phyloP scores from a whole-genome alignment of 305 asterid species.

The Caryopteris hybrid region DNA sequence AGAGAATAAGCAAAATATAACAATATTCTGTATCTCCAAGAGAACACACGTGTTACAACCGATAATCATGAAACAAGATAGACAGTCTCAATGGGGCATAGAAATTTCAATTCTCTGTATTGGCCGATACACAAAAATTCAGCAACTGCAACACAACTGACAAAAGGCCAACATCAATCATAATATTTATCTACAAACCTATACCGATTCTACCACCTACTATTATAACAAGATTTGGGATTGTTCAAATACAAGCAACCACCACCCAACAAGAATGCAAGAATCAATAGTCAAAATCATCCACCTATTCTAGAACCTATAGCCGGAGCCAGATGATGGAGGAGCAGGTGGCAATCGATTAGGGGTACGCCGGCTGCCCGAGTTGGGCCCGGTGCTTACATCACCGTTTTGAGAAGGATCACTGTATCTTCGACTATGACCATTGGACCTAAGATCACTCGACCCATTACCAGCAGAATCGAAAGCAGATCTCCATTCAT shows the following conservation, averaged over 20 bases:
- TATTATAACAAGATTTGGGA: slow-evolving; percentile 26
- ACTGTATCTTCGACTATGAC: slow-evolving; percentile 73
- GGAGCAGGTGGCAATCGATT: slow-evolving; percentile 51
- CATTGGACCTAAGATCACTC: slow-evolving; percentile 60
- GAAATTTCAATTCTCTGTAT: slow-evolving; percentile 6
- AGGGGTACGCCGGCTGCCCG: slow-evolving; percentile 89
- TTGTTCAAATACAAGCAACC: slow-evolving; percentile 20
- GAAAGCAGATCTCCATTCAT: slow-evolving; percentile 96
- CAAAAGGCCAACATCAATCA: slow-evolving; percentile 14
- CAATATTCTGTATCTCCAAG: neutral
- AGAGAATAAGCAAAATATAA: neutral
- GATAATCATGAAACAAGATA: neutral
- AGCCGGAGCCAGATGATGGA: slow-evolving; percentile 29
- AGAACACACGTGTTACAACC: slow-evolving; percentile 2
- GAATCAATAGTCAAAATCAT: slow-evolving; percentile 18
- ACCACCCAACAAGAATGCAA: slow-evolving; percentile 32
- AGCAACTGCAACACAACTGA: slow-evolving; percentile 16
- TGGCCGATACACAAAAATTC: slow-evolving; percentile 28
- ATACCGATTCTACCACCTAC: slow-evolving; percentile 20
- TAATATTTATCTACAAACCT: slow-evolving; percentile 34
- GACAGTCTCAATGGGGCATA: neutral
- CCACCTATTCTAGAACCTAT: slow-evolving; percentile 22
- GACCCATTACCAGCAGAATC: slow-evolving; percentile 84
- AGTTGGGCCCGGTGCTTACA: slow-evolving; percentile 43
- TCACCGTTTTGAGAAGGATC: slow-evolving; percentile 88